phyloP scores from a whole-genome alignment of 805 yeast genomes.

The Phaffomyces antillensis region DNA sequence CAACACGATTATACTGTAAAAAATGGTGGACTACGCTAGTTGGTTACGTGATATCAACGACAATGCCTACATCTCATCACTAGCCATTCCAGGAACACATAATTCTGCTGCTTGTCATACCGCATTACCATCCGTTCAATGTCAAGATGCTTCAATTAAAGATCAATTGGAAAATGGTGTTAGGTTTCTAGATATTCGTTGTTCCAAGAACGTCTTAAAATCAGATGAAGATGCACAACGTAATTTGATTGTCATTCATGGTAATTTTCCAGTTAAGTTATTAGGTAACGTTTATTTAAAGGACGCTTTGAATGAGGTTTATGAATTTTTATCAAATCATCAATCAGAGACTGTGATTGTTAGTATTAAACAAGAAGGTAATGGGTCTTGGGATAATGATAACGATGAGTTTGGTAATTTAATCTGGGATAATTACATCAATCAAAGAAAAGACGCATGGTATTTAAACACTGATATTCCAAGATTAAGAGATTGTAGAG shows the following conservation, averaged over 20 bases:
- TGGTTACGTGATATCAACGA: conserved; percentile 56
- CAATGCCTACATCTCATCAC: conserved; percentile 40
- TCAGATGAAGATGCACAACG: conserved; percentile 37
- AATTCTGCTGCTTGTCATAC: conserved; percentile 68
- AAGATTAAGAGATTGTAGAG: conserved; percentile 52
- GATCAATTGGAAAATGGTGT: conserved; percentile 67
- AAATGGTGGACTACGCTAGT: conserved; percentile 19
- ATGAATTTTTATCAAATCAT: conserved; percentile 45
- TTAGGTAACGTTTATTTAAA: conserved; percentile 47
- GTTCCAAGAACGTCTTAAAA: conserved; percentile 50
- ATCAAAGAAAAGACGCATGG: conserved; percentile 48
- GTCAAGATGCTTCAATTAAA: conserved; percentile 55
- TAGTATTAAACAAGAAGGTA: conserved; percentile 70
- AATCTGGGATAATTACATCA: conserved; percentile 51
- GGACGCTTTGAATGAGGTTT: conserved; percentile 50
- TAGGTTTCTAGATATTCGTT: conserved; percentile 65
- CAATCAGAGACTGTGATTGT: conserved; percentile 56
- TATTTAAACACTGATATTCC: conserved; percentile 52
- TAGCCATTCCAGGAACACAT: conserved; percentile 81
- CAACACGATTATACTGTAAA: neutral
- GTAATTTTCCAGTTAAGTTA: conserved; percentile 65
- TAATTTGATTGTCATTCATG: conserved; percentile 63
- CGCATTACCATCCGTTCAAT: conserved; percentile 69
- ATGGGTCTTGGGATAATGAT: conserved; percentile 55
- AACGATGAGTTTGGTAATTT: conserved; percentile 58